These are phyloP conservation scores for Nyctanthes arbortristis DNA, from an alignment of 257 asterid genomes.

Conservation along the genomic window DNA sequence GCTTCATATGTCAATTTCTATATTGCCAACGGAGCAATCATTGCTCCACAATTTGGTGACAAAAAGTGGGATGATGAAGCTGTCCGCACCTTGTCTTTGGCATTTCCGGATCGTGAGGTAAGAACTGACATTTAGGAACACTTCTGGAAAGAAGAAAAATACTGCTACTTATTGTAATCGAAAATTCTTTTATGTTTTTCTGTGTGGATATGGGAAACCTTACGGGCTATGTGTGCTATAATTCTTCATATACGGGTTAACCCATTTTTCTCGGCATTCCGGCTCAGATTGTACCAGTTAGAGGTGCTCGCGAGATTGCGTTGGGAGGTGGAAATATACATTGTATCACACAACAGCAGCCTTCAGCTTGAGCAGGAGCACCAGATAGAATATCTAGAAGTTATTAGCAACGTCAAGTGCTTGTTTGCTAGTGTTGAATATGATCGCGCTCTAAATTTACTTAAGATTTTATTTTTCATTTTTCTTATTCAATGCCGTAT, in stretches of 20 bases:
- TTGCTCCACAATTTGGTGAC: constrained; percentile 91
- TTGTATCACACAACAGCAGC: constrained; percentile 95
- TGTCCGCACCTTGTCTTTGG: constrained; percentile 59
- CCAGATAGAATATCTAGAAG: neutral
- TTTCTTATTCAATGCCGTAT: too few relatives aligned
- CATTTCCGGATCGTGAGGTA: constrained; percentile 84
- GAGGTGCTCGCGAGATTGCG: constrained; percentile 87
- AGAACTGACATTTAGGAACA: constrained; percentile 10
- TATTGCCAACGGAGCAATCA: constrained; percentile 75
- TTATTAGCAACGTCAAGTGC: neutral
- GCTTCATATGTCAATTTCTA: constrained; percentile 93
- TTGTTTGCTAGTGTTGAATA: neutral
- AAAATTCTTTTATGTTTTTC: neutral
- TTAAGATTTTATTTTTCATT: too few relatives aligned
- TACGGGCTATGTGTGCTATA: neutral
- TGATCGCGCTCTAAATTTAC: too few relatives aligned
- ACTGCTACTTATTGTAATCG: neutral
- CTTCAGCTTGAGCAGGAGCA: constrained; percentile 28
- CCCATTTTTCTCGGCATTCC: constrained; percentile 15
- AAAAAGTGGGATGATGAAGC: constrained; percentile 90
- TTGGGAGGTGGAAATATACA: constrained; percentile 96
- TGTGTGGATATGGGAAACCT: neutral
- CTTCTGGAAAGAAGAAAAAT: neutral
- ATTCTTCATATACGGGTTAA: neutral
- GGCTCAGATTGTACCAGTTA: constrained; percentile 64